Evolutionary conservation across 2,329 filamentous ascomycete species (phyloP), one percentile per base, ranked within the genome.

Genomic region (Metarhizium robertsii): DNA sequence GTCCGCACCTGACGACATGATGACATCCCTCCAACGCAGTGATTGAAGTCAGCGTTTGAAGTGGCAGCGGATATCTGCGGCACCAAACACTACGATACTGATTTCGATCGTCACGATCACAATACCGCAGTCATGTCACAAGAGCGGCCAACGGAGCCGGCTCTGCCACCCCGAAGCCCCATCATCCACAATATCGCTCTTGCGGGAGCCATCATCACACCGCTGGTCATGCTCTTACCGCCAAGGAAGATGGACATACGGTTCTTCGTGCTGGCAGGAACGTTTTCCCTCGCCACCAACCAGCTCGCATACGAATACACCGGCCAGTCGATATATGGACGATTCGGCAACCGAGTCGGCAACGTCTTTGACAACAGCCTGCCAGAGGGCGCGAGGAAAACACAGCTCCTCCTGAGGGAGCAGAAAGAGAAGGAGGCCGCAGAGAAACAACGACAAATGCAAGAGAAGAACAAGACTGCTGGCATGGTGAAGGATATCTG

Each of bases 221-320:
- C 78, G 6, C 61, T 79, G 50, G 75, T 69, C 25, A 75, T 82
- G 63, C 65, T 75, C 47, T 70, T 81, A 29, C 79, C 79, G 18
- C 79, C 79, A 47, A 75, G 79, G 53, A 74, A 73, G 47, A 65
- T 79, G 52, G 77, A 80, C 65, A 56, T 79, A 52, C 79, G 80
- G 57, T 74, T 76, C 65, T 62, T 75, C 51, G 66, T 80, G 53
- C 77, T 84, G 52, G 72, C 72, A 55, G 71, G 71, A 56, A 73
- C 74, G 55, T 75, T 79, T 61, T 76, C 80, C 34, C 74, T 79
- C 60, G 75, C 76, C 55, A 76, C 78, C 56, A 79, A 79, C 66
- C 78, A 79, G 67, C 76, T 84, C 45, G 73, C 73, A 51, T 74
- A 77, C 67, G 79, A 81, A 67, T 83, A 78, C 69, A 82, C 75